These are phyloP conservation scores for Hyphopichia khmerensis DNA, from an alignment of 1,139 yeast species.

Conservation along the genomic window DNA sequence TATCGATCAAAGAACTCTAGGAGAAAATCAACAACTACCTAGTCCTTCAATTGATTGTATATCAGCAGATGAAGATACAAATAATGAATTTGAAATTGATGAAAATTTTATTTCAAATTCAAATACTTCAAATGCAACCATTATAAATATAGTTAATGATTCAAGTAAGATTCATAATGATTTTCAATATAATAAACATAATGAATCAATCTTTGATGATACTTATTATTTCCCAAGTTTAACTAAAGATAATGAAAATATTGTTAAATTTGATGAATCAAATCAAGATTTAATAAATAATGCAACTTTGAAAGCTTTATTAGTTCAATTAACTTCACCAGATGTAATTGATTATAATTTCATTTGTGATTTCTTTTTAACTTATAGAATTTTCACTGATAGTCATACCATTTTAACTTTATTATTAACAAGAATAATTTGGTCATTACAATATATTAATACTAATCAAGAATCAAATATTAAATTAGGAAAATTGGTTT, in stretches of 20 bases:
- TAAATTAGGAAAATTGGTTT: slow-evolving; percentile 63
- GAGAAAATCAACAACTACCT: background rate
- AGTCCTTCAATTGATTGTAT: background rate
- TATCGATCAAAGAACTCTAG: background rate
- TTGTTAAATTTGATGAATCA: slow-evolving; percentile 37
- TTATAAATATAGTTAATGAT: background rate
- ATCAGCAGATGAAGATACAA: background rate
- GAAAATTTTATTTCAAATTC: background rate
- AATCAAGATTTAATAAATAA: slow-evolving; percentile 37
- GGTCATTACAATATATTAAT: slow-evolving; percentile 61
- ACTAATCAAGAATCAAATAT: slow-evolving; percentile 29
- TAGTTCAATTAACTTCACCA: slow-evolving; percentile 78
- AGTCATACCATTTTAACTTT: slow-evolving; percentile 58
- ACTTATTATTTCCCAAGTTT: slow-evolving; percentile 34
- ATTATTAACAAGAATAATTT: slow-evolving; percentile 62
- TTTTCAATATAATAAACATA: slow-evolving; percentile 35
- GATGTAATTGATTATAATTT: slow-evolving; percentile 74
- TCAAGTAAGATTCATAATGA: slow-evolving; percentile 15
- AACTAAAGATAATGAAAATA: slow-evolving; percentile 11
- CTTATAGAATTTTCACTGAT: slow-evolving; percentile 71
- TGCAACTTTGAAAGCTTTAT: slow-evolving; percentile 51
- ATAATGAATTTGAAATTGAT: background rate
- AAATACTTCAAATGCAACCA: background rate
- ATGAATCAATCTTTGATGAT: slow-evolving; percentile 45
- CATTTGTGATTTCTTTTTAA: slow-evolving; percentile 80